phyloP scores from a whole-genome alignment of 1,284 basidiomycete species.

The Anthracocystis panici-leucophaei region DNA sequence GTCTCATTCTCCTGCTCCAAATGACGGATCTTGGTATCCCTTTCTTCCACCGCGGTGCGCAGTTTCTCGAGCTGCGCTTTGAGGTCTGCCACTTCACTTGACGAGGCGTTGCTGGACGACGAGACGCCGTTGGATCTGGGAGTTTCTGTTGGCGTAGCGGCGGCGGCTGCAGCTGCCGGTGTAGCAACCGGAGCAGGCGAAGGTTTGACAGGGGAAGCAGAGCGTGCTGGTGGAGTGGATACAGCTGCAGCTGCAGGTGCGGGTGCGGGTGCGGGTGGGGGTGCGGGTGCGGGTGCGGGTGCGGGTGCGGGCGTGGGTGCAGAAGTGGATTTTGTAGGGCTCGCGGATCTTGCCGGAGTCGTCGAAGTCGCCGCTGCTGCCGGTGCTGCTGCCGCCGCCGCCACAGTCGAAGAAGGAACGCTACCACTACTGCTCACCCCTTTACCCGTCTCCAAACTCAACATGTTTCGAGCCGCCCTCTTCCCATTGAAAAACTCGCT shows the following conservation, averaged over 20 bases:
- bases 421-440: constrained; percentile 21
- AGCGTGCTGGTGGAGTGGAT: constrained; percentile 16
- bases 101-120: too few species aligned
- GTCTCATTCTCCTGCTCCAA: constrained; percentile 65
- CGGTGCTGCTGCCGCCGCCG: background rate
- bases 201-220: constrained; percentile 28
- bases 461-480: constrained; percentile 74
- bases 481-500: constrained; percentile 84
- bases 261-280: constrained; percentile 16
- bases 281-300: constrained; percentile 8
- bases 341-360: constrained; percentile 18
- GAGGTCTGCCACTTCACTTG: constrained; percentile 29
- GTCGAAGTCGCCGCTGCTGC: background rate
- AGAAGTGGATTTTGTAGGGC: constrained; percentile 19
- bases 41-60: constrained; percentile 48
- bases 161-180: constrained; percentile 1
- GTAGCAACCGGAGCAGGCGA: constrained; percentile 3
- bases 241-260: constrained; percentile 7
- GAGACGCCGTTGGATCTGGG: constrained; percentile 9
- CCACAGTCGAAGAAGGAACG: constrained; percentile 15
- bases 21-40: constrained; percentile 59
- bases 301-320: constrained; percentile 30
- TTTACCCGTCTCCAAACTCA: constrained; percentile 72
- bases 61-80: constrained; percentile 42
- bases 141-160: constrained; percentile 3